phyloP scores from a whole-genome alignment of 192 early-diverging fungal species.

The Podila epicladia region DNA sequence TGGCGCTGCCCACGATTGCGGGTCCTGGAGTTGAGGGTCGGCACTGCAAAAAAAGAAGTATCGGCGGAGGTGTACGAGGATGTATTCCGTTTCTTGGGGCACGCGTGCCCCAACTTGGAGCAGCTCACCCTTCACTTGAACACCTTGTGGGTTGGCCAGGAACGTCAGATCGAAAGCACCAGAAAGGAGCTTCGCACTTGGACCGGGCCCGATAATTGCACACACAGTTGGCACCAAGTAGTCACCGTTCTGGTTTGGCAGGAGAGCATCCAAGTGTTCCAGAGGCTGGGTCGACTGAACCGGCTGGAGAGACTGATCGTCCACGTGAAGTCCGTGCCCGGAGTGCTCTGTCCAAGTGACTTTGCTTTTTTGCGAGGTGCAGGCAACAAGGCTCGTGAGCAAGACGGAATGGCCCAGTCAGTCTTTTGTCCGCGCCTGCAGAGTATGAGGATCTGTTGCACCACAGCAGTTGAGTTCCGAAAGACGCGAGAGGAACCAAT shows the following conservation, averaged over 20 bases:
- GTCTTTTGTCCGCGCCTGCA: not conserved
- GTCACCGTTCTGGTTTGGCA: not conserved
- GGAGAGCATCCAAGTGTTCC: not conserved
- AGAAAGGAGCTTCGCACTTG: not conserved
- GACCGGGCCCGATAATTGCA: not conserved
- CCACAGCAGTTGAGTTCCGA: too few species aligned
- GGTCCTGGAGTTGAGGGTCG: not conserved
- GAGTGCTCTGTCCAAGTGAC: not conserved
- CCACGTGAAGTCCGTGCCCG: not conserved
- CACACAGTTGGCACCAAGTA: not conserved
- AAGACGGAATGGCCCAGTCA: not conserved
- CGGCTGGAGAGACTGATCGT: not conserved
- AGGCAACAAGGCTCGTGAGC: not conserved
- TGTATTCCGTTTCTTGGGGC: not conserved
- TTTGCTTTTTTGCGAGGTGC: not conserved
- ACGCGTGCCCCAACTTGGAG: not conserved
- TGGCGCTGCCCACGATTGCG: not conserved
- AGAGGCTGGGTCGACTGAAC: not conserved
- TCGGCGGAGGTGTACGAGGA: not conserved
- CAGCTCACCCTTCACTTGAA: not conserved
- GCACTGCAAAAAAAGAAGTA: not conserved
- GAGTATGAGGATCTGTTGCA: not conserved
- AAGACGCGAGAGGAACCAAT: too few species aligned
- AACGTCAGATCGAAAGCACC: not conserved
- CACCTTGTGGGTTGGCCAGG: not conserved